A percentile compares a stretch with the other conserved stretches of the same genome.
Evolutionary conservation across 2,329 filamentous ascomycete genomes (phyloP).

Genomic region (Aspergillus sp.): DNA sequence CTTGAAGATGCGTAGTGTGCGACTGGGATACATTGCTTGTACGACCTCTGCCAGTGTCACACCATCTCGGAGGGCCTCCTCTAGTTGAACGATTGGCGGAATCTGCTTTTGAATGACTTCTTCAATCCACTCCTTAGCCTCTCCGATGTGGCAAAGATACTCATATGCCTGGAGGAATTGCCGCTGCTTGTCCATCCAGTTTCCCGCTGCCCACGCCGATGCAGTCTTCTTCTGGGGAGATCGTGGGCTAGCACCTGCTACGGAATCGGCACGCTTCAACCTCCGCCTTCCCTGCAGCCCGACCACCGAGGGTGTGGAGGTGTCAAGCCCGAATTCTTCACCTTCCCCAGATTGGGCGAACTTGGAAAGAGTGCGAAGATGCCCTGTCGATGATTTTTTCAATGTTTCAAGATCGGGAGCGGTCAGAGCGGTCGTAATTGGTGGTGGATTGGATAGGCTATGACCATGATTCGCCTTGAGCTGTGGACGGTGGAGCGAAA

Average conservation of each 20-base stretch:
- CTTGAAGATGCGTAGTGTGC: constrained; percentile 76
- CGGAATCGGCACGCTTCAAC: constrained; percentile 65
- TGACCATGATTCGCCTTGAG: constrained; percentile 25
- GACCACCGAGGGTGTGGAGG: constrained; percentile 76
- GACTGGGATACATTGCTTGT: constrained; percentile 75
- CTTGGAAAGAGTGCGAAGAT: constrained; percentile 81
- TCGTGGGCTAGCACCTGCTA: constrained; percentile 38
- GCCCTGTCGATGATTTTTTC: constrained; percentile 82
- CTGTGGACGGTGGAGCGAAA: constrained; percentile 26
- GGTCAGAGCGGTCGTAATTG: constrained; percentile 46
- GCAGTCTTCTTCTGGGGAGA: constrained; percentile 47
- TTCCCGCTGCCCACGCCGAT: constrained; percentile 74
- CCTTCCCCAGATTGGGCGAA: constrained; percentile 70
- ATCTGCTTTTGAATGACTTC: constrained; percentile 80
- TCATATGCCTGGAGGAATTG: constrained; percentile 97
- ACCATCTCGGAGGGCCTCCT: constrained; percentile 87
- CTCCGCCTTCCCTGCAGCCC: constrained; percentile 80
- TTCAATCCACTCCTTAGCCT: constrained; percentile 99
- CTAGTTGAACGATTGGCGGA: constrained; percentile 86
- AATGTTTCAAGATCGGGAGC: constrained; percentile 74
- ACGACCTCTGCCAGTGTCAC: constrained; percentile 94
- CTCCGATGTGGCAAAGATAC: constrained; percentile 96
- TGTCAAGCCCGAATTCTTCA: constrained; percentile 76
- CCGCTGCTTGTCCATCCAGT: constrained; percentile 98
- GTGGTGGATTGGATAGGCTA: constrained; percentile 24